Conservation (phyloP, 768 basidiomycete species). For the Exsudoporus frostii region DNA sequence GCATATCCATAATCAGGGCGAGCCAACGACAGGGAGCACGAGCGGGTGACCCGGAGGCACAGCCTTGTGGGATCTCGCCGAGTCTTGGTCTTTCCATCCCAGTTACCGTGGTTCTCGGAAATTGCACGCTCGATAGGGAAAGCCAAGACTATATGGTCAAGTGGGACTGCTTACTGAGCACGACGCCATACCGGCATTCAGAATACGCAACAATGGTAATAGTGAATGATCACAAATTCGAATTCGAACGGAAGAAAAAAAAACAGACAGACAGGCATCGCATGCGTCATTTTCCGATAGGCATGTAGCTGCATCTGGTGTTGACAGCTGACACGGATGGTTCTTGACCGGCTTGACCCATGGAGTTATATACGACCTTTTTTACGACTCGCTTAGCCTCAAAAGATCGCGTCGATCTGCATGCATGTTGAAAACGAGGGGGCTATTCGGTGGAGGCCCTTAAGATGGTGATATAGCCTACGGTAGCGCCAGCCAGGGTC, state of each 20-base stretch:
- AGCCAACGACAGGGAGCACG: background rate
- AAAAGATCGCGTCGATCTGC: background rate
- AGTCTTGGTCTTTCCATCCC: background rate
- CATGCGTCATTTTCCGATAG: background rate
- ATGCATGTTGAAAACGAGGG: background rate
- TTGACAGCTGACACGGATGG: background rate
- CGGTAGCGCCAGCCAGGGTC: background rate
- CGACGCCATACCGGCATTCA: background rate
- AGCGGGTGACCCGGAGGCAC: background rate
- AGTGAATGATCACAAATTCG: background rate
- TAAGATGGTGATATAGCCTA: background rate
- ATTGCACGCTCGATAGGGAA: background rate
- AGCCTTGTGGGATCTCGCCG: background rate
- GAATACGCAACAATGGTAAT: background rate
- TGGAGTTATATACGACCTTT: background rate
- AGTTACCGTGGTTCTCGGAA: constrained; percentile 8
- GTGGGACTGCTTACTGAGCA: background rate
- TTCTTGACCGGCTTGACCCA: background rate
- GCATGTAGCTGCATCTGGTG: too few relatives aligned
- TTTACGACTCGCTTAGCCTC: background rate
- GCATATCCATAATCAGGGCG: background rate
- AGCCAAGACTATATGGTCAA: background rate
- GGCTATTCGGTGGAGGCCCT: background rate
- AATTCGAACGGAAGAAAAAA: background rate
- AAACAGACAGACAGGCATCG: background rate